Evolutionary conservation across 2,329 filamentous ascomycete genomes (phyloP), one percentile per base, ranked within the genome.

Genomic region (Talaromyces rugulosus): DNA sequence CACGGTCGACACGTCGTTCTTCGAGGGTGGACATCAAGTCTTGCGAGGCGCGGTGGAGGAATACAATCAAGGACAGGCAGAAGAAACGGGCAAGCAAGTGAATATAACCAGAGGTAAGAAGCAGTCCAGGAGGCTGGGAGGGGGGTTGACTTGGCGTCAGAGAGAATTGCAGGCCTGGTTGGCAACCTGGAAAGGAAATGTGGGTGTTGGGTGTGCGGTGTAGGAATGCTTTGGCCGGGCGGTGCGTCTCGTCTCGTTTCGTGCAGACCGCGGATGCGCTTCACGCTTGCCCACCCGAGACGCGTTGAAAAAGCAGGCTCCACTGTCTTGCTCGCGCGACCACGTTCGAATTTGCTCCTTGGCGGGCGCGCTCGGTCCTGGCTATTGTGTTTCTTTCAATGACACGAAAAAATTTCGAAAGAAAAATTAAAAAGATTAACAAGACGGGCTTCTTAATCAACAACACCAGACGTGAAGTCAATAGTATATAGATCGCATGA

Each of bases 251-350:
- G 61, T 58, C 61, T 60, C 61, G 61, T 57, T 57, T 60, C 58
- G 61, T 59, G n/a, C 55, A 58, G 50, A 59, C 61, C 61, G 61
- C 61, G 61, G 61, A 62, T 62, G 42, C 57, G 61, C 61, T 63
- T 63, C 62, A 63, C 62, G 62, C 62, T 60, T 56, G 61, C 58
- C 61, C 61, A 53, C 61, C 62, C 58, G 62, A 63, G 62, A 63
- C 62, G 62, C 62, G 62, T 63, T 63, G 58, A 58, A 14, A 36
- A 53, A 63, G 61, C 60, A 62, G 52, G 40, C 61, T 58, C 62
- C 62, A 63, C 62, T 58, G 62, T 31, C 50, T 47, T 56, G 51
- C 47, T 63, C 57, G 58, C 62, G 62, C 62, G 56, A 62, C 59
- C 34, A 47, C 51, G 33, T 34, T 50, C 27, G 28, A 53, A 2